Conservation (phyloP, 441 rosid genomes). For the Melianthus villosus region DNA sequence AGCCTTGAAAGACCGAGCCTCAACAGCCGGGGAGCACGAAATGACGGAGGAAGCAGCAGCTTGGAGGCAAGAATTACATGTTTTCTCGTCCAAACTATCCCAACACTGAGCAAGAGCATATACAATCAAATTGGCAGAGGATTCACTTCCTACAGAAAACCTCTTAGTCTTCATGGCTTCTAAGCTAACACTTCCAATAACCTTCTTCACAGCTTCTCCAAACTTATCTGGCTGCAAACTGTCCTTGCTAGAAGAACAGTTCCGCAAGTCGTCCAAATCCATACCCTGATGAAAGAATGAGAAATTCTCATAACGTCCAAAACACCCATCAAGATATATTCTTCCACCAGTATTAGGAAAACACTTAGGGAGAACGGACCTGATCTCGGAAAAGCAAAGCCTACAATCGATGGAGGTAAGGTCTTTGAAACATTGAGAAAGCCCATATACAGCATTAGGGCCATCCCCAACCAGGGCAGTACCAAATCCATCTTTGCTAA, state of each 20-base stretch:
- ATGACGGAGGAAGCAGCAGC: slow-evolving; percentile 26
- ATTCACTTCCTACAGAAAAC: slow-evolving; percentile 41
- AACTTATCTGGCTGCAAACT: slow-evolving; percentile 34
- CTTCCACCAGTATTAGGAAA: slow-evolving; percentile 71
- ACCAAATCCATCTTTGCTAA: no score
- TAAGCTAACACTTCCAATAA: slow-evolving; percentile 43
- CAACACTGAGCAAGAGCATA: slow-evolving; percentile 89
- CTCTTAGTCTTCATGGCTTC: slow-evolving; percentile 35
- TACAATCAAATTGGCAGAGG: slow-evolving; percentile 36
- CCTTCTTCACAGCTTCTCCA: slow-evolving; percentile 21
- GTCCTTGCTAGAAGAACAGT: slow-evolving; percentile 29
- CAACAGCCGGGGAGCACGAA: slow-evolving; percentile 38
- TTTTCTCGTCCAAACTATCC: slow-evolving; percentile 31
- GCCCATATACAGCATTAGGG: no score
- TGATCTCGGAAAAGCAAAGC: slow-evolving; percentile 65
- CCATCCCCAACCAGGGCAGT: no score
- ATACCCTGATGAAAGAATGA: slow-evolving; percentile 45
- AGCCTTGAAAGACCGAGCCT: slow-evolving; percentile 56
- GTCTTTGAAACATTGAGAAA: slow-evolving; percentile 48
- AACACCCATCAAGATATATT: slow-evolving; percentile 55
- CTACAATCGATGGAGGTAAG: slow-evolving; percentile 47
- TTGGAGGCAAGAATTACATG: slow-evolving; percentile 40
- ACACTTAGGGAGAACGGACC: slow-evolving; percentile 47
- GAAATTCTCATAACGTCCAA: slow-evolving; percentile 58
- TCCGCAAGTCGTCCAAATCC: slow-evolving; percentile 19